Base-by-base conservation (phyloP, 495 filamentous ascomycete genomes). In the Aspergillus sparsus region DNA sequence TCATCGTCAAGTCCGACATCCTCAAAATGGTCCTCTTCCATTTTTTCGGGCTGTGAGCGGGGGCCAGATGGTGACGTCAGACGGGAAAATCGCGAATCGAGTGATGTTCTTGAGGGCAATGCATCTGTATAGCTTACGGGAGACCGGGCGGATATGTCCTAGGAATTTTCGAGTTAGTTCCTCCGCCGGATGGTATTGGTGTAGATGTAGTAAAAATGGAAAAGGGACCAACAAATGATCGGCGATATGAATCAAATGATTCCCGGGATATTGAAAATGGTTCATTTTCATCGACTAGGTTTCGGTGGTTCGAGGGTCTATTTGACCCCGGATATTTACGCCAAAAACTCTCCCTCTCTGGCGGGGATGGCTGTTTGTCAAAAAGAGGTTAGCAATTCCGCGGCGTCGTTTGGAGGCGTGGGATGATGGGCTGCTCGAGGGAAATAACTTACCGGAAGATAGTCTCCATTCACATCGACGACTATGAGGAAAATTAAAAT, bases 251-350 rank as follows among this genome's bases (percentile, higher is more conserved):
- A 71, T 98, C 94, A 72, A 98, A 98, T 8, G 92, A 97, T 75
- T 98, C 94, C 64, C 94, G 87, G 34, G 94, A 97, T 74, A 98
- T 98, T 53, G 89, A 91, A 74, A 98, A 98, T 21, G 90, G 93
- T 67, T 98, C 94, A 68, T 92, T 90, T 58, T 93, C 89, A 66
- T 87, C 81, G 56, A 92, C 77, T 56, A 87, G 81, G 65, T 83
- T 85, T 32, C 83, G 82, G 59, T 87, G 89, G 68, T 87, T 89
- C 7, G 89, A 89, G 1, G 87, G 84, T 63, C 81, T 83, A 11
- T 84, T 84, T 8, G 87, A 85, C 45, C 79, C 80, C 31, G 89
- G 85, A 44, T 87, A 88, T 67, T 81, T 82, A 44, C 86, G 85
- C 95, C 93, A 98, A 66, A 92, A 88, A 60, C 85, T 81, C 67